Conservation (phyloP, 1,284 basidiomycete genomes). For the Puccinia horiana region DNA sequence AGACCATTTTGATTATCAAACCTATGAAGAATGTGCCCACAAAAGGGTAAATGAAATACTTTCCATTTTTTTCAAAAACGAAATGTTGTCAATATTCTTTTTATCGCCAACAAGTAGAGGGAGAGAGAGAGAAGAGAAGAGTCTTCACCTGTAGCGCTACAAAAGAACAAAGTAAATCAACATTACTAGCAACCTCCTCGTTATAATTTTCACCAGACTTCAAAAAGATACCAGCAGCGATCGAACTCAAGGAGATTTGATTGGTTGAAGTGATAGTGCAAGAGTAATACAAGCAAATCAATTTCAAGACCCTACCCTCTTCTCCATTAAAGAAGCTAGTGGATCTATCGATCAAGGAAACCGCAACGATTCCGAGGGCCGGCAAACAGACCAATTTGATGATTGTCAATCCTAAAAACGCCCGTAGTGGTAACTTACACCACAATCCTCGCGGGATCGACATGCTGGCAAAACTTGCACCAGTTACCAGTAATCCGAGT, state of each 20-base stretch:
- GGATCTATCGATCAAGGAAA: neutral
- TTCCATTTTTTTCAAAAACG: neutral
- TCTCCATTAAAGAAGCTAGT: conserved; percentile 20
- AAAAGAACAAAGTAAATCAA: conserved; percentile 41
- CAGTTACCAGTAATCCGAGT: conserved; percentile 24
- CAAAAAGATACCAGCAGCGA: conserved; percentile 13
- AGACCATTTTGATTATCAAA: conserved; percentile 12
- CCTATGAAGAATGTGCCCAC: conserved; percentile 34
- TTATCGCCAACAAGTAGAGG: neutral
- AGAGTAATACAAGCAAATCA: conserved; percentile 40
- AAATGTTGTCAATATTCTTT: neutral
- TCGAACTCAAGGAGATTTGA: conserved; percentile 35
- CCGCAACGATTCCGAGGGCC: conserved; percentile 3
- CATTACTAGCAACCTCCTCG: conserved; percentile 31
- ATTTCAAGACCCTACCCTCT: conserved; percentile 10
- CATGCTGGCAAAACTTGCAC: conserved; percentile 42
- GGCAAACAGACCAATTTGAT: conserved; percentile 20
- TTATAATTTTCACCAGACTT: neutral
- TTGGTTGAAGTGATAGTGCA: conserved; percentile 43
- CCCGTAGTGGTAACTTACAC: conserved; percentile 3
- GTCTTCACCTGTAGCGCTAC: conserved; percentile 23
- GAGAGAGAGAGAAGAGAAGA: neutral
- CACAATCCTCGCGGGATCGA: conserved; percentile 31
- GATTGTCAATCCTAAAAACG: conserved; percentile 23
- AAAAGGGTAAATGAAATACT: conserved; percentile 37